Conservation (phyloP, 495 filamentous ascomycete species). For the Bacidia rubella region DNA sequence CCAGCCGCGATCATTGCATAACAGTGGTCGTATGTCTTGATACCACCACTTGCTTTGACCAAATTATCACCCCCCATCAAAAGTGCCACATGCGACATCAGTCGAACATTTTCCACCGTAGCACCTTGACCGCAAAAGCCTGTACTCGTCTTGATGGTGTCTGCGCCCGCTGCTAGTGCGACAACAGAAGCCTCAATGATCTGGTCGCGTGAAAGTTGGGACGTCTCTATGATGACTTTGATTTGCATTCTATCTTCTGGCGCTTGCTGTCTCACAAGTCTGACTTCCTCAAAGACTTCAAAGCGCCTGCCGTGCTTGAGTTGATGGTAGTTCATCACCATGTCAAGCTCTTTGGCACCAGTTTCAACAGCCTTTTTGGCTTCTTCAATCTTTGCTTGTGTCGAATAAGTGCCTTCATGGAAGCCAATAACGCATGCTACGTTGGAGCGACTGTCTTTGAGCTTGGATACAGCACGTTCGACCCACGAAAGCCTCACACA, state of each 20-base stretch:
- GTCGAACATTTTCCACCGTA: constrained; percentile 36
- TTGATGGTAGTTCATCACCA: constrained; percentile 48
- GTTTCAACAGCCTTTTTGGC: constrained; percentile 39
- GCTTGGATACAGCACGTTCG: constrained; percentile 34
- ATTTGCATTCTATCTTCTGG: constrained; percentile 30
- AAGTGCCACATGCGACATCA: constrained; percentile 33
- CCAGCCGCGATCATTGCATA: constrained; percentile 49
- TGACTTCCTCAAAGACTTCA: constrained; percentile 43
- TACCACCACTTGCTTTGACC: constrained; percentile 56
- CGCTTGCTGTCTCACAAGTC: constrained; percentile 38
- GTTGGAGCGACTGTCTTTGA: constrained; percentile 34
- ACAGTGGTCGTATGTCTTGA: constrained; percentile 39
- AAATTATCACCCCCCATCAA: constrained; percentile 29
- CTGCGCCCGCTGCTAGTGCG: constrained; percentile 43
- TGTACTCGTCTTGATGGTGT: constrained; percentile 59
- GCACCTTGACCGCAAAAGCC: constrained; percentile 52
- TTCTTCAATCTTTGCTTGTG: constrained; percentile 32
- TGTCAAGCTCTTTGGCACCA: constrained; percentile 52
- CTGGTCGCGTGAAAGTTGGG: constrained; percentile 38
- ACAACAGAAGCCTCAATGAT: constrained; percentile 48
- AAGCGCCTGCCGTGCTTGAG: constrained; percentile 37
- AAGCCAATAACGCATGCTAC: constrained; percentile 57
- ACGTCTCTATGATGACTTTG: constrained; percentile 58
- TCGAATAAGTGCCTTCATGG: constrained; percentile 46
- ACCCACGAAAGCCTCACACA: constrained; percentile 46